These are phyloP conservation scores for Hyphodiscus hymeniophilus DNA, from an alignment of 495 filamentous ascomycete genomes.

Conservation along the genomic window DNA sequence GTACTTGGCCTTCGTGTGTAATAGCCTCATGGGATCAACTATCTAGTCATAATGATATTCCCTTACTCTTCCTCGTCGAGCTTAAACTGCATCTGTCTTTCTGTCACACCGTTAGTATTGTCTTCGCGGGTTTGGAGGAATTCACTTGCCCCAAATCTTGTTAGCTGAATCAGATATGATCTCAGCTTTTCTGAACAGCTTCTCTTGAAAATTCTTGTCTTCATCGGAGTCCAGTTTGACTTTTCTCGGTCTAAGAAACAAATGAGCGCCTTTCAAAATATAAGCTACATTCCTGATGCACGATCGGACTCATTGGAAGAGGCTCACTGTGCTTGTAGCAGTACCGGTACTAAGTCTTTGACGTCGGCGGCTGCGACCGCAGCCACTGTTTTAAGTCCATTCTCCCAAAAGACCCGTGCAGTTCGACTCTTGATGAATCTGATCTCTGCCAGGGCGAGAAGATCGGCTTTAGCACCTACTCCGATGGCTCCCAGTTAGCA, in stretches of 20 bases:
- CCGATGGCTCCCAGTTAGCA: neutral
- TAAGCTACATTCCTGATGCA: neutral
- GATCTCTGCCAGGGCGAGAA: constrained; percentile 65
- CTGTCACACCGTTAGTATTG: constrained; percentile 26
- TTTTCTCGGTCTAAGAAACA: constrained; percentile 43
- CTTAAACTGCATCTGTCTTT: constrained; percentile 38
- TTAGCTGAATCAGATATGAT: constrained; percentile 63
- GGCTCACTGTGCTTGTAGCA: constrained; percentile 49
- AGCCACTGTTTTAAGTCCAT: constrained; percentile 61
- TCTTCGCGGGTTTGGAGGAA: neutral
- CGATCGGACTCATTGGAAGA: neutral
- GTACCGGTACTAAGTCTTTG: constrained; percentile 57
- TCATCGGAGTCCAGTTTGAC: constrained; percentile 48
- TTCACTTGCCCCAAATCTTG: constrained; percentile 57
- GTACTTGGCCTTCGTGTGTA: too few species aligned
- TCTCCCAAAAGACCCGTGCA: constrained; percentile 68
- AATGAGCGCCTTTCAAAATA: constrained; percentile 30
- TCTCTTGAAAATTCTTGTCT: constrained; percentile 53
- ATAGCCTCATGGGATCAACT: too few species aligned
- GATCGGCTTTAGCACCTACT: constrained; percentile 58
- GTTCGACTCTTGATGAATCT: constrained; percentile 74
- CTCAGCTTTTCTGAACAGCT: constrained; percentile 58
- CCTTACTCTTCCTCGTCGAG: constrained; percentile 30
- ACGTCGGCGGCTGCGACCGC: constrained; percentile 60
- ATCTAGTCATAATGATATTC: too few species aligned